Evolutionary conservation across 345 rosid genomes (phyloP).

Genomic region (Hibiscus tridactylites): DNA sequence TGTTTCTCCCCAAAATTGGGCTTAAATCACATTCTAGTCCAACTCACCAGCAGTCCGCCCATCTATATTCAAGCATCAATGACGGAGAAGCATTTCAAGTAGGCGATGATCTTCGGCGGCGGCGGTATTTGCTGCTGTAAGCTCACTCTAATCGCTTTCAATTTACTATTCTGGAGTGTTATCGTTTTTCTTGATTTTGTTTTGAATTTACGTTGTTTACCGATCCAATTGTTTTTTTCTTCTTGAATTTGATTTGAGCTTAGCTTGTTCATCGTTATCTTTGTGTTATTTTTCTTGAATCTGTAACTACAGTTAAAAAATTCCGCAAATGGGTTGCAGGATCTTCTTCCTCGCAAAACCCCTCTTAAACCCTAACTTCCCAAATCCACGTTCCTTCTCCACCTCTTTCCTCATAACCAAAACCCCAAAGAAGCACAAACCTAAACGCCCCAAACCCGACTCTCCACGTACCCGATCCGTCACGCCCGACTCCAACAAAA

Average conservation of each 20-base stretch:
- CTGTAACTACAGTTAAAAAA: not conserved
- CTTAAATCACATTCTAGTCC: too few relatives aligned
- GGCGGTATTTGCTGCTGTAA: too few relatives aligned
- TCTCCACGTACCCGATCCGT: slow-evolving; percentile 62
- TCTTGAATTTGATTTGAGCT: not conserved
- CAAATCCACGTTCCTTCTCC: slow-evolving; percentile 29
- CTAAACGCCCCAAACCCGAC: slow-evolving; percentile 41
- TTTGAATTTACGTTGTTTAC: not conserved
- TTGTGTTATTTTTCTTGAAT: not conserved
- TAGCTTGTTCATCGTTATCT: not conserved
- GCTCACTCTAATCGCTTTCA: too few relatives aligned
- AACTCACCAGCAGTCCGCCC: not conserved
- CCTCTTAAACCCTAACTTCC: slow-evolving; percentile 20
- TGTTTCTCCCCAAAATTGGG: too few relatives aligned
- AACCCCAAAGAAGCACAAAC: slow-evolving; percentile 48
- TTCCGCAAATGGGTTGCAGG: slow-evolving; percentile 35
- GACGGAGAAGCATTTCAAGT: too few relatives aligned
- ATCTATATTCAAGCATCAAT: too few relatives aligned
- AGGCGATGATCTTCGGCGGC: too few relatives aligned
- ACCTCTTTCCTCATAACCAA: slow-evolving; percentile 83
- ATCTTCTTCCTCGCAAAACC: slow-evolving; percentile 16
- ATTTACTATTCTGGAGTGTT: not conserved
- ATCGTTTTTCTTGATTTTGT: not conserved
- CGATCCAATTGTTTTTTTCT: not conserved
- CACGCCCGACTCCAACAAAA: slow-evolving; percentile 40